These are phyloP conservation scores for Hericium alpestre DNA, from an alignment of 768 basidiomycete genomes.

Conservation along the genomic window DNA sequence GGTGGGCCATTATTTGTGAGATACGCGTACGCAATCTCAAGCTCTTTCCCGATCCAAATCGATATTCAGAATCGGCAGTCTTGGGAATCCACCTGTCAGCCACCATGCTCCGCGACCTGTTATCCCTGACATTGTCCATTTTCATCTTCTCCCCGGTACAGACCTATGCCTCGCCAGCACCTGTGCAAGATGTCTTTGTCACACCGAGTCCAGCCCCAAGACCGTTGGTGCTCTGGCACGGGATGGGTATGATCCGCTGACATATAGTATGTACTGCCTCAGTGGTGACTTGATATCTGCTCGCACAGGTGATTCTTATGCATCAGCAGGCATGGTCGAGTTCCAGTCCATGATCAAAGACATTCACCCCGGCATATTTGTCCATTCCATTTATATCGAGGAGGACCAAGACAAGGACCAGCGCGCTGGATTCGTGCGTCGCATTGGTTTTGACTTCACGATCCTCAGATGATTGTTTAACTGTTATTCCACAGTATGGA, in stretches of 20 bases:
- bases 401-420: constrained; percentile 52
- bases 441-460: neutral
- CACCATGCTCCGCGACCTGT: neutral
- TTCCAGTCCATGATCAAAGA: constrained; percentile 49
- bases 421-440: constrained; percentile 62
- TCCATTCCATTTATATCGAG: constrained; percentile 65
- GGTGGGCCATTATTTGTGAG: too few relatives aligned
- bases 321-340: constrained; percentile 61
- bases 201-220: neutral
- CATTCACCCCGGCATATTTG: constrained; percentile 64
- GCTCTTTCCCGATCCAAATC: too few relatives aligned
- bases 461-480: too few relatives aligned
- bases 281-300: neutral
- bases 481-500: constrained; percentile 47
- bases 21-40: too few relatives aligned
- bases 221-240: neutral
- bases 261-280: neutral
- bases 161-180: neutral
- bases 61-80: too few relatives aligned
- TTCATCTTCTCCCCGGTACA: neutral
- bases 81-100: neutral
- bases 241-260: neutral
- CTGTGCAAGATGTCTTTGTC: neutral
- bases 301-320: constrained; percentile 56
- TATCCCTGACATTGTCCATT: neutral